Evolutionary conservation across 1,284 basidiomycete species (phyloP).

Genomic region (Calocybe gambosa): DNA sequence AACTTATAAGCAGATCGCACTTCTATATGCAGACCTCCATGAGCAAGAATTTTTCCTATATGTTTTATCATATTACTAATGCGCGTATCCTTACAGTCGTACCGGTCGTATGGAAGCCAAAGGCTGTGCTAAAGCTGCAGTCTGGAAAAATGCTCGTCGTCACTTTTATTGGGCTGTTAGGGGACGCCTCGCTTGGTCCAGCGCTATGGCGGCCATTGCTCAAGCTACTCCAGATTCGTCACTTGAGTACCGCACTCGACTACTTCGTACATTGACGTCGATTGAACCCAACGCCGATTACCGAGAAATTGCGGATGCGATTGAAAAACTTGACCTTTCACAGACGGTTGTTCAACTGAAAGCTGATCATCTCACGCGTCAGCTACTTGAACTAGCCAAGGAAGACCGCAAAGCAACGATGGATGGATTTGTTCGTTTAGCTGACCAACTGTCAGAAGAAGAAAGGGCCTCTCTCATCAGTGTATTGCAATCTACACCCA

Average conservation of each 20-base stretch:
- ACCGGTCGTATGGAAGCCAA: slow-evolving; percentile 98
- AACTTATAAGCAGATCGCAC: slow-evolving; percentile 89
- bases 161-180: slow-evolving; percentile 97
- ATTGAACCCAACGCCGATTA: slow-evolving; percentile 47
- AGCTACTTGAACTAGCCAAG: slow-evolving; percentile 55
- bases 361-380: slow-evolving; percentile 57
- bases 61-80: slow-evolving; percentile 11
- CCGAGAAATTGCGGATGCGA: slow-evolving; percentile 48
- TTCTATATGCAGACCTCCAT: slow-evolving; percentile 95
- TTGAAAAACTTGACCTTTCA: slow-evolving; percentile 65
- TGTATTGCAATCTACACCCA: slow-evolving; percentile 53
- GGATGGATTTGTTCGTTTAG: slow-evolving; percentile 59
- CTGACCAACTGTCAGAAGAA: slow-evolving; percentile 66
- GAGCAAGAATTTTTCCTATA: slow-evolving; percentile 53
- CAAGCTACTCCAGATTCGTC: slow-evolving; percentile 60
- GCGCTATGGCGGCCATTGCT: slow-evolving; percentile 50
- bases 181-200: slow-evolving; percentile 64
- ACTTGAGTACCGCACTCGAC: slow-evolving; percentile 50
- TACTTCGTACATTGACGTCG: slow-evolving; percentile 55
- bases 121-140: slow-evolving; percentile 79
- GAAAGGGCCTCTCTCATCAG: slow-evolving; percentile 60
- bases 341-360: slow-evolving; percentile 55
- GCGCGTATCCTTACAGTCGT: slow-evolving; percentile 48
- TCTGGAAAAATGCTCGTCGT: slow-evolving; percentile 87
- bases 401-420: slow-evolving; percentile 68